Conservation (phyloP, 345 rosid species). For the Euphorbia tirucalli region DNA sequence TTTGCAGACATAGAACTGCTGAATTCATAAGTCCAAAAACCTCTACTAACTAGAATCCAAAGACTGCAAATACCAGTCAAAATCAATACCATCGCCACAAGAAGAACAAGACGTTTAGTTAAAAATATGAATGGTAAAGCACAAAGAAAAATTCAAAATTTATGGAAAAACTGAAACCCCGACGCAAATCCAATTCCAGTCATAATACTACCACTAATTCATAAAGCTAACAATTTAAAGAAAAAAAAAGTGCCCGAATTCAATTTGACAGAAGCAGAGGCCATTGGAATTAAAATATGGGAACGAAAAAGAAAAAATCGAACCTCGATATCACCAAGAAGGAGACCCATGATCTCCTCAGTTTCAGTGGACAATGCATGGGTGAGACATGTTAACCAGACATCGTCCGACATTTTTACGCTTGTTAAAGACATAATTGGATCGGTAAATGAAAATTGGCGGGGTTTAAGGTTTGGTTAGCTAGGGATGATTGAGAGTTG, state of each 20-base stretch:
- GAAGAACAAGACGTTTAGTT: not conserved
- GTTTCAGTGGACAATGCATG: slow-evolving; percentile 99
- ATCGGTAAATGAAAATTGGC: not conserved
- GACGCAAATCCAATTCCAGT: not conserved
- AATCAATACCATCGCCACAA: not conserved
- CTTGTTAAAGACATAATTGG: slow-evolving; percentile 62
- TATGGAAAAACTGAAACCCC: not conserved
- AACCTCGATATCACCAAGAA: slow-evolving; percentile 97
- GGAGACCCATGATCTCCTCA: slow-evolving; percentile 99
- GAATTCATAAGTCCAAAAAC: not conserved
- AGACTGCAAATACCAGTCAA: not conserved
- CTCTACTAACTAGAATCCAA: not conserved
- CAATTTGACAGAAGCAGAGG: not conserved
- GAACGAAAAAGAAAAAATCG: not conserved
- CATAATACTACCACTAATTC: not conserved
- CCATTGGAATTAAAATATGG: not conserved
- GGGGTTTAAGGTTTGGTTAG: not conserved
- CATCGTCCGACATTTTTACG: slow-evolving; percentile 92
- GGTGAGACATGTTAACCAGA: slow-evolving; percentile 90
- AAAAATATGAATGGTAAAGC: too few relatives aligned
- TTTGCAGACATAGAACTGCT: too few relatives aligned
- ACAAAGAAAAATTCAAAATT: not conserved
- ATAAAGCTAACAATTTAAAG: not conserved
- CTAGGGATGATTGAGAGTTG: not conserved
- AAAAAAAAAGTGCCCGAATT: not conserved